Percentiles rank a stretch among this genome's conserved stretches.
phyloP scores from a whole-genome alignment of 495 filamentous ascomycete species.

The Lineolata rhizophorae region DNA sequence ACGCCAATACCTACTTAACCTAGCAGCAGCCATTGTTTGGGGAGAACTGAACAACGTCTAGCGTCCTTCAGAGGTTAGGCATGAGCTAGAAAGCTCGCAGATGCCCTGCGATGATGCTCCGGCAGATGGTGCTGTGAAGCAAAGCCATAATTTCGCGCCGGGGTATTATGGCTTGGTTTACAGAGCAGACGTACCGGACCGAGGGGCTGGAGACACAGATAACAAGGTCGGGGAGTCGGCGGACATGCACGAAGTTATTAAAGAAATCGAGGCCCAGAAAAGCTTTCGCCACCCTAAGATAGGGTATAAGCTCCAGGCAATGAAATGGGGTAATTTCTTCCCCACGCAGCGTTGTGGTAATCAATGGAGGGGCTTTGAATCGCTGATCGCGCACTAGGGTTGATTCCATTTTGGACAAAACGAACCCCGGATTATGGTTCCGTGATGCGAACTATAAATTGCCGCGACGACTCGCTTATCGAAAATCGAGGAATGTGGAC shows the following conservation, averaged over 20 bases:
- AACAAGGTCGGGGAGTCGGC: slow-evolving; percentile 7
- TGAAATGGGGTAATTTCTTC: slow-evolving; percentile 53
- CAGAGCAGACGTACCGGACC: slow-evolving; percentile 44
- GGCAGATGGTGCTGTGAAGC: slow-evolving; percentile 48
- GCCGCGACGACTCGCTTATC: slow-evolving; percentile 68
- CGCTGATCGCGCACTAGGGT: too few relatives aligned
- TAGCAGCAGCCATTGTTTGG: background rate
- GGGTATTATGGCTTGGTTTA: slow-evolving; percentile 73
- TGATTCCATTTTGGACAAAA: slow-evolving; percentile 85
- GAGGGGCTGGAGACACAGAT: slow-evolving; percentile 19
- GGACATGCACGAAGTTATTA: too few relatives aligned
- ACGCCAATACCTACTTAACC: background rate
- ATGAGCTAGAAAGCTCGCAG: slow-evolving; percentile 45
- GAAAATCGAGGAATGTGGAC: slow-evolving; percentile 72
- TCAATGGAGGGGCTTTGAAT: too few relatives aligned
- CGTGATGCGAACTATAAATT: slow-evolving; percentile 79
- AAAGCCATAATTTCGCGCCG: slow-evolving; percentile 85
- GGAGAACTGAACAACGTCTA: slow-evolving; percentile 16
- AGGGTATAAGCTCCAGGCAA: slow-evolving; percentile 62
- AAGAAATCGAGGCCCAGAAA: too few relatives aligned
- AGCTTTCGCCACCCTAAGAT: too few relatives aligned
- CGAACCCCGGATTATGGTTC: slow-evolving; percentile 53
- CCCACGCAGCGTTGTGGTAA: too few relatives aligned
- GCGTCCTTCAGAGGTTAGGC: slow-evolving; percentile 43
- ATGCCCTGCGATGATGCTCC: slow-evolving; percentile 63